Evolutionary conservation across 1,139 yeast genomes (phyloP).

Genomic region (Blastobotrys capitulatus): DNA sequence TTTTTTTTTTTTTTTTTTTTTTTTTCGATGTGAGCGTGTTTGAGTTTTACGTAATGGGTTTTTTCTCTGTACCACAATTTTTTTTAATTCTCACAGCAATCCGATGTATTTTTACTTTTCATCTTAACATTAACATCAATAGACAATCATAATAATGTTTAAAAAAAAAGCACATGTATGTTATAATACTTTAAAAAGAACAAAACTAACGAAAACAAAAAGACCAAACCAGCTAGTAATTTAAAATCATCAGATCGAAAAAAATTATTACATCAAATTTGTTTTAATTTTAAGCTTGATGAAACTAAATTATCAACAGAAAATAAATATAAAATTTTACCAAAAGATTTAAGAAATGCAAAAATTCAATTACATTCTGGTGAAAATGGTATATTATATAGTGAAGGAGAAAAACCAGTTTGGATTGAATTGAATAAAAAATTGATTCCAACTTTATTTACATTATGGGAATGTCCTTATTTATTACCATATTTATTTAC

Average conservation of each 20-base stretch:
- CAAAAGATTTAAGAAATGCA: slow-evolving; percentile 60
- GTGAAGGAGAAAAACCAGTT: slow-evolving; percentile 57
- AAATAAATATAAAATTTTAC: slow-evolving; percentile 47
- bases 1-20: too few species aligned
- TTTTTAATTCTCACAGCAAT: too few species aligned
- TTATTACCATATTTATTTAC: slow-evolving; percentile 64
- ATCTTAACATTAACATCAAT: background rate
- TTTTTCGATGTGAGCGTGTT: too few species aligned
- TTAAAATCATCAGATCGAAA: slow-evolving; percentile 79
- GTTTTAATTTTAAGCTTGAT: slow-evolving; percentile 43
- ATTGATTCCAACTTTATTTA: slow-evolving; percentile 65
- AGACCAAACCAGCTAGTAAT: slow-evolving; percentile 61
- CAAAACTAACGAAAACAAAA: background rate
- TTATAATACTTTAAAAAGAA: background rate
- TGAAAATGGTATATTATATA: slow-evolving; percentile 56
- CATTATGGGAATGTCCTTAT: slow-evolving; percentile 65
- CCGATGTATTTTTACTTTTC: too few species aligned
- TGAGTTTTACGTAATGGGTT: too few species aligned
- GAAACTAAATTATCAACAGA: slow-evolving; percentile 43
- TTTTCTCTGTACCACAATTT: too few species aligned
- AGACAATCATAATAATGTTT: background rate
- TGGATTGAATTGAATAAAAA: slow-evolving; percentile 60
- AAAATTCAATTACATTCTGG: slow-evolving; percentile 53
- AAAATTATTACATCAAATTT: slow-evolving; percentile 46
- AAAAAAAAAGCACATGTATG: background rate